Conservation (phyloP, 2,329 filamentous ascomycete species). For the Phaeosphaeriaceae sp. region DNA sequence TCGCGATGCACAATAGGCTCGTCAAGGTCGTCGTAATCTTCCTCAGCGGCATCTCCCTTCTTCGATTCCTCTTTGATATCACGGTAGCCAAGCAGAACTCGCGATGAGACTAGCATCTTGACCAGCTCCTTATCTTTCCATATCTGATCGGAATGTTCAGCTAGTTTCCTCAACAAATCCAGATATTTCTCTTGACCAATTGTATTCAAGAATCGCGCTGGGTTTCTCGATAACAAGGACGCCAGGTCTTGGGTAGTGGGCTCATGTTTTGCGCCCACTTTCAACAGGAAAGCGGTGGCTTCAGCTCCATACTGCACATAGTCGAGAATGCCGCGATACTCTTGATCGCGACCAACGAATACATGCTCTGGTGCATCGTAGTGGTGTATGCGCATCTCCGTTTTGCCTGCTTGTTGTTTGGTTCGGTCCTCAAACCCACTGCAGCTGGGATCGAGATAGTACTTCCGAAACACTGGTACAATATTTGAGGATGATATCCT, state of each 20-base stretch:
- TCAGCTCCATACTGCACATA: slow-evolving; percentile 92
- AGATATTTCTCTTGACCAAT: slow-evolving; percentile 89
- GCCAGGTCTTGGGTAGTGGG: slow-evolving; percentile 88
- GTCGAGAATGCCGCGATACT: slow-evolving; percentile 91
- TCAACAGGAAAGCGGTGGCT: slow-evolving; percentile 86
- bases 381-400: slow-evolving; percentile 51
- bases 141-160: slow-evolving; percentile 71
- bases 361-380: slow-evolving; percentile 73
- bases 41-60: slow-evolving; percentile 42
- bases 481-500: slow-evolving; percentile 40
- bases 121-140: slow-evolving; percentile 82
- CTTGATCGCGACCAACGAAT: slow-evolving; percentile 75
- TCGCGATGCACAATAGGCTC: slow-evolving; percentile 64
- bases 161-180: slow-evolving; percentile 78
- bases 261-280: slow-evolving; percentile 88
- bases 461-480: slow-evolving; percentile 47
- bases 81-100: slow-evolving; percentile 83
- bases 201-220: slow-evolving; percentile 78
- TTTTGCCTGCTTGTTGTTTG: slow-evolving; percentile 38
- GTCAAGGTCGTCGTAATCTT: slow-evolving; percentile 54
- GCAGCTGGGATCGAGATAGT: slow-evolving; percentile 37
- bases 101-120: slow-evolving; percentile 73
- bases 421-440: slow-evolving; percentile 43
- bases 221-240: slow-evolving; percentile 80
- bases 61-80: slow-evolving; percentile 68